These are phyloP conservation scores for Populus ilicifolia DNA, from an alignment of 345 rosid species.

Conservation along the genomic window DNA sequence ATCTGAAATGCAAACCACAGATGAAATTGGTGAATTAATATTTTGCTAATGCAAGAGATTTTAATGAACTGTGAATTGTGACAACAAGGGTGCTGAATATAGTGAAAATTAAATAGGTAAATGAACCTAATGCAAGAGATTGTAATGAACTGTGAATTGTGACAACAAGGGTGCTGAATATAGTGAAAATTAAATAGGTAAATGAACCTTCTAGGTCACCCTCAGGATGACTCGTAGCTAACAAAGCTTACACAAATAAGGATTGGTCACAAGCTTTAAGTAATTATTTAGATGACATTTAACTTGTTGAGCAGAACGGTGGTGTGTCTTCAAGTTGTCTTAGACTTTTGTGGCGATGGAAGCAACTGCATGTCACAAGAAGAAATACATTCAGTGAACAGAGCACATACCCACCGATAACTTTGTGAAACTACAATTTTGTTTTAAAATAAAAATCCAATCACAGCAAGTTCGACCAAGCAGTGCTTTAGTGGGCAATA, in stretches of 20 bases:
- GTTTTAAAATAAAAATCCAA: background rate
- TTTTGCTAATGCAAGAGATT: background rate
- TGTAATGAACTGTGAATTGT: slow-evolving; percentile 17
- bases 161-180: slow-evolving; percentile 13
- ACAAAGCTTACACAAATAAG: slow-evolving; percentile 27
- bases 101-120: background rate
- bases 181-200: background rate
- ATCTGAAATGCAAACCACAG: background rate
- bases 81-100: slow-evolving; percentile 14
- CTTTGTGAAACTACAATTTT: background rate
- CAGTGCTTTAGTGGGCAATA: background rate
- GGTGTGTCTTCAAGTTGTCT: slow-evolving; percentile 37
- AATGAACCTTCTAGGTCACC: slow-evolving; percentile 10
- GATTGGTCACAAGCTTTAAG: slow-evolving; percentile 10
- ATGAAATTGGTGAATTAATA: background rate
- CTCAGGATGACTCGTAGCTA: slow-evolving; percentile 16
- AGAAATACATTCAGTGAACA: slow-evolving; percentile 3
- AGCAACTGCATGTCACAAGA: slow-evolving; percentile 49
- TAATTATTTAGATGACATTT: slow-evolving; percentile 28
- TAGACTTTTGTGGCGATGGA: slow-evolving; percentile 59
- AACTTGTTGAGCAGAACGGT: slow-evolving; percentile 11
- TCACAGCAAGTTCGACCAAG: background rate
- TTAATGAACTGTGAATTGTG: slow-evolving; percentile 16
- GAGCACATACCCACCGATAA: background rate
- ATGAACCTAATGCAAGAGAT: background rate